Conservation (phyloP, 148 eudicot species). For the Simmondsia chinensis region DNA sequence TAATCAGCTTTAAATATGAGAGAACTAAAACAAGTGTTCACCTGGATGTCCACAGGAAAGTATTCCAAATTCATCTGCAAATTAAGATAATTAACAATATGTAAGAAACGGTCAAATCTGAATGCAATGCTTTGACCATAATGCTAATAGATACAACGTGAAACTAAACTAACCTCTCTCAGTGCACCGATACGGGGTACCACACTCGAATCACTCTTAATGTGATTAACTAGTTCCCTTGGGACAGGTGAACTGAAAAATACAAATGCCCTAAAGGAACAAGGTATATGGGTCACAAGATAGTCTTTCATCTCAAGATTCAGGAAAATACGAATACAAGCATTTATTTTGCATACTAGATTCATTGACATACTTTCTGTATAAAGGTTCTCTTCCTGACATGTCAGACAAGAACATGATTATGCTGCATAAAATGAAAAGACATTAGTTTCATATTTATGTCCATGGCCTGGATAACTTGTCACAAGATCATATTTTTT, state of each 20-base stretch:
- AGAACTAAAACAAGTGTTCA: too few species aligned
- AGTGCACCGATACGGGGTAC: slow-evolving; percentile 95
- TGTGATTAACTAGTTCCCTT: slow-evolving; percentile 64
- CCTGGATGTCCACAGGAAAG: slow-evolving; percentile 91
- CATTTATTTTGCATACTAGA: background rate
- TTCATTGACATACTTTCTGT: slow-evolving; percentile 59
- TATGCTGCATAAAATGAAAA: slow-evolving; percentile 48
- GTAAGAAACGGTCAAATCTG: background rate
- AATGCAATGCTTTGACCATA: too few species aligned
- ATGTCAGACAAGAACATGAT: slow-evolving; percentile 98
- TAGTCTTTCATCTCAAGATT: slow-evolving; percentile 1
- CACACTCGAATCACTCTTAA: slow-evolving; percentile 84
- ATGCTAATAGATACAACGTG: too few species aligned
- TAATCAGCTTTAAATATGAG: too few species aligned
- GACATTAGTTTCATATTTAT: background rate
- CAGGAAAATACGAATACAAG: background rate
- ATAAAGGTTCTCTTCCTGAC: slow-evolving; percentile 99
- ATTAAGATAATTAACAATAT: slow-evolving; percentile 7
- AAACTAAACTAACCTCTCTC: slow-evolving; percentile 91
- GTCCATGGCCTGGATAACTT: too few species aligned
- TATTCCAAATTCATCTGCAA: slow-evolving; percentile 98
- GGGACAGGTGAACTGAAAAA: slow-evolving; percentile 81
- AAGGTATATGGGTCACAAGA: too few species aligned
- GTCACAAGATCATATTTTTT: too few species aligned
- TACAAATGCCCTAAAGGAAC: slow-evolving; percentile 63